Evolutionary conservation across 148 eudicot species (phyloP).

Genomic region (Agrostemma githago): DNA sequence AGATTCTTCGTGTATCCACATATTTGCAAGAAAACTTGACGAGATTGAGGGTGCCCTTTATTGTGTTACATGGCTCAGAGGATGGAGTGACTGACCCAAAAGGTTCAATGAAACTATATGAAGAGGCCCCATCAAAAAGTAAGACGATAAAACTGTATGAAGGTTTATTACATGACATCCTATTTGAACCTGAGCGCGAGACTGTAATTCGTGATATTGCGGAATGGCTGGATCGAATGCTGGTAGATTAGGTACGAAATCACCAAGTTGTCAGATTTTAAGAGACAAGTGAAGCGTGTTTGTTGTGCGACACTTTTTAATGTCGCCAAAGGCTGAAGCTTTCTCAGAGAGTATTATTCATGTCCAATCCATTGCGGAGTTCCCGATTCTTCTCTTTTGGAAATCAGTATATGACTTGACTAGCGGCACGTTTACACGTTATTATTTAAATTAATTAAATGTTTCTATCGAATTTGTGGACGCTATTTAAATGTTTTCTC

Average conservation of each 20-base stretch:
- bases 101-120: slow-evolving; percentile 56
- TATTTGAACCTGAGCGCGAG: slow-evolving; percentile 71
- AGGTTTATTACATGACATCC: slow-evolving; percentile 67
- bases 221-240: slow-evolving; percentile 50
- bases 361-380: not conserved
- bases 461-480: too few relatives aligned
- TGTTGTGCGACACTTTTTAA: slow-evolving; percentile 10
- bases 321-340: slow-evolving; percentile 7
- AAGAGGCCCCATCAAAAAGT: slow-evolving; percentile 60
- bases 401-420: not conserved
- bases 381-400: not conserved
- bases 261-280: not conserved
- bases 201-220: slow-evolving; percentile 40
- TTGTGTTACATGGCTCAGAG: slow-evolving; percentile 75
- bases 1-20: slow-evolving; percentile 61
- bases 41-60: slow-evolving; percentile 47
- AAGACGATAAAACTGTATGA: slow-evolving; percentile 57
- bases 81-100: slow-evolving; percentile 77
- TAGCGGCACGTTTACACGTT: too few relatives aligned
- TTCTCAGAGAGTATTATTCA: not conserved
- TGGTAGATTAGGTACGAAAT: slow-evolving; percentile 4
- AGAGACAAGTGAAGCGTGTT: not conserved
- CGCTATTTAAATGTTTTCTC: too few relatives aligned
- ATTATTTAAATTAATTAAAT: too few relatives aligned
- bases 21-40: slow-evolving; percentile 51